Evolutionary conservation across 2,329 filamentous ascomycete species (phyloP), one percentile per base, ranked within the genome.

Genomic region (Diaporthe aspalathi): DNA sequence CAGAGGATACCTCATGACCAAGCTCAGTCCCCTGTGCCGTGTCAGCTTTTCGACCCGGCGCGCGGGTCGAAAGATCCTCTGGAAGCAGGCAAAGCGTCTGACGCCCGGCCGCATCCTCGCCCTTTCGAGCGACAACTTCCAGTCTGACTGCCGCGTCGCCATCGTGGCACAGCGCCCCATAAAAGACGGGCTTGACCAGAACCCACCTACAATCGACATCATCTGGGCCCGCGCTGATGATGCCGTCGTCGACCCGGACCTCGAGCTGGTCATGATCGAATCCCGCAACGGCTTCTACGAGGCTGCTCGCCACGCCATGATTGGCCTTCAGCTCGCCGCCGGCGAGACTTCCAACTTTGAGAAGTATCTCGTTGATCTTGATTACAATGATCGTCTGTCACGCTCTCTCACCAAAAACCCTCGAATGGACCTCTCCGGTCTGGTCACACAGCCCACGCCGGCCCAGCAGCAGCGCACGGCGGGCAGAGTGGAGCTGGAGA

Each of bases 221-320:
- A 91, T 92, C 76, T 95, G 94, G 83, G 87, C 88, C 0, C 80
- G 86, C 9, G 76, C 84, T 0, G 82, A 88, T 3, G 88, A 94
- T 29, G 83, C 90, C 0, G 72, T 87, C 3, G 84, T 97, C 62
- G 92, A 97, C 76, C 90, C 94, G 0, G 86, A 87, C 20, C 80
- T 87, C 43, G 90, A 92, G 75, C 91, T 91, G 79, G 80, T 95
- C 14, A 97, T 97, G 93, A 82, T 97, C 0, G 94, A 97, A 77
- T 87, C 92, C 1, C 87, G 91, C 3, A 80, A 81, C 0, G 91
- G 92, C 0, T 97, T 94, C 78, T 97, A 90, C 74, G 95, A 98
- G 79, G 89, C 93, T 0, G 86, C 89, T 47, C 87, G 93, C 0
- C 90, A 97, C 78, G 91, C 91, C 0, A 85, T 98, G 78, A 83